Evolutionary conservation across 2,329 filamentous ascomycete genomes (phyloP), one percentile per base, ranked within the genome.

Genomic region (Clonostachys byssicola): DNA sequence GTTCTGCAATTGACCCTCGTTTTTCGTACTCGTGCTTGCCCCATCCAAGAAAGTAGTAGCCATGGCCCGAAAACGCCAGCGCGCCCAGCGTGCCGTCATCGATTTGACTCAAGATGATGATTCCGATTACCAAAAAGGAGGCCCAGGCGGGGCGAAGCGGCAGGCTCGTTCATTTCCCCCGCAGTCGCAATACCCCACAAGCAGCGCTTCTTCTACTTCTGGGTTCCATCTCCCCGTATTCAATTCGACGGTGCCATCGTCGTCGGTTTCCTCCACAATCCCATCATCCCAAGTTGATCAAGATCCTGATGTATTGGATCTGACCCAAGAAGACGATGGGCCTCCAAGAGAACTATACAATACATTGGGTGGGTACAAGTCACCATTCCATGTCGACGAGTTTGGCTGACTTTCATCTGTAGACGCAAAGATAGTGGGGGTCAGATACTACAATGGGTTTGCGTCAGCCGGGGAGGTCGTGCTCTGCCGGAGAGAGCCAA

Each of bases 381-480:
- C 34, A 12, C 9, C 4, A 7, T 47, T 52, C 23, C 18, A 12
- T 12, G 10, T 12, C 40, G n/a, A 14, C 13, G 9, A 40, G 18
- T 16, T 3, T 20, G 10, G 16, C 18, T 35, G n/a, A 41, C 45
- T n/a, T 30, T 30, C 9, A 30, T 33, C 5, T 7, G 5, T 39
- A 74, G 73, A 70, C 43, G 66, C 61, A 38, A 78, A 77, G 54
- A 71, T 78, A 49, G 75, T 78, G 3, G 75, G 75, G 7, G 77
- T 58, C 56, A 75, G 68, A 41, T 88, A 80, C 59, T 89, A 89
- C 60, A 65, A 64, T 47, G 85, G 85, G 2, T 70, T 75, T 53
- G 85, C 84, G 13, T 83, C 75, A 8, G 55, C 71, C 3, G 83
- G 83, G 20, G 85, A 89, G 60, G 71, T 77, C 46, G 81, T 89